A percentile compares a stretch with the other conserved stretches of the same genome.
phyloP scores from a whole-genome alignment of 495 filamentous ascomycete species.

The Aspergillus carlsbadensis region DNA sequence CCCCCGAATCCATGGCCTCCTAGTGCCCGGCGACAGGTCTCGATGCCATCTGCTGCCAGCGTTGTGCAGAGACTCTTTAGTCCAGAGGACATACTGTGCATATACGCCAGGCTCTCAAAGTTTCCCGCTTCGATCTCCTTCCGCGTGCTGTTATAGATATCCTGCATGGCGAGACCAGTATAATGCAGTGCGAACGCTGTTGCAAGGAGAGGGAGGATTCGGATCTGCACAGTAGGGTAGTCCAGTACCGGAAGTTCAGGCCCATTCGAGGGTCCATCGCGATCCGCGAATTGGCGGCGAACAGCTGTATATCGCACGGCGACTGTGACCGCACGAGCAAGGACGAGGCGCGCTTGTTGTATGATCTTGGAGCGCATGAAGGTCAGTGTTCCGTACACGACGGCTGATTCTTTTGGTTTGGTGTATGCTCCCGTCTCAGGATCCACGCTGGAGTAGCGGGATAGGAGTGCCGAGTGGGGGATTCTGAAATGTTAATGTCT shows the following conservation, averaged over 20 bases:
- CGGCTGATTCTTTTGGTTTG: constrained; percentile 38
- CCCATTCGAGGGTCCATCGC: constrained; percentile 28
- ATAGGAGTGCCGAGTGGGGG: constrained; percentile 46
- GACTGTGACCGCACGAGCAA: constrained; percentile 48
- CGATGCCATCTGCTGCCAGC: constrained; percentile 49
- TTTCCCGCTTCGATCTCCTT: constrained; percentile 41
- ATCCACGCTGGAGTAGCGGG: constrained; percentile 42
- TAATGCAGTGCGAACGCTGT: constrained; percentile 52
- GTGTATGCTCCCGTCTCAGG: constrained; percentile 39
- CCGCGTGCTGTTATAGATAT: constrained; percentile 32
- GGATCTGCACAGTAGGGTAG: constrained; percentile 49
- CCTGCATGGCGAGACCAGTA: constrained; percentile 43
- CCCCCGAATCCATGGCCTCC: constrained; percentile 52
- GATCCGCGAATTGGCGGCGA: constrained; percentile 45
- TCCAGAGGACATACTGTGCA: constrained; percentile 49
- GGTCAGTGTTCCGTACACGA: constrained; percentile 49
- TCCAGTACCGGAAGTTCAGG: constrained; percentile 47
- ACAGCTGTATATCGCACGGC: constrained; percentile 45
- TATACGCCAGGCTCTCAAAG: constrained; percentile 40
- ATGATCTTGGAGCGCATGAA: constrained; percentile 46
- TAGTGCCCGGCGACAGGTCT: constrained; percentile 47
- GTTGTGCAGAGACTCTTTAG: constrained; percentile 51
- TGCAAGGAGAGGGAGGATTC: constrained; percentile 48
- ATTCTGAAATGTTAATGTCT: constrained; percentile 26
- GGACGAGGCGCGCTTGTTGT: constrained; percentile 45